These are phyloP conservation scores for Pseudovirgaria hyperparasitica DNA, from an alignment of 2,329 filamentous ascomycete species.

Conservation along the genomic window DNA sequence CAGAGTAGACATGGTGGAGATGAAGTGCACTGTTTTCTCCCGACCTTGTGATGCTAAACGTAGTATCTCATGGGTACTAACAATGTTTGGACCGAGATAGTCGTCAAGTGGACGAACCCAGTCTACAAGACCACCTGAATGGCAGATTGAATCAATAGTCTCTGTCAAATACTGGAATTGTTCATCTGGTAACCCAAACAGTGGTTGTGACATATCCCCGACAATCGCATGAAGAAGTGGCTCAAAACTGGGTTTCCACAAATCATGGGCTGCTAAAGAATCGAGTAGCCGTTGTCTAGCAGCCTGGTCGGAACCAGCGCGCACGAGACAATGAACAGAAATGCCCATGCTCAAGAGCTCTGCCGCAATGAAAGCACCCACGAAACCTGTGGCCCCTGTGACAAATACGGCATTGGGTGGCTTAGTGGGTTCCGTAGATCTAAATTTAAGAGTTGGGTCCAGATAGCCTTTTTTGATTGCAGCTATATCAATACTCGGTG, in stretches of 20 bases:
- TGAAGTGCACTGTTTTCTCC: slow-evolving; percentile 2
- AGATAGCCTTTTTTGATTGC: slow-evolving; percentile 4
- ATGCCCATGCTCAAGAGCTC: slow-evolving; percentile 3
- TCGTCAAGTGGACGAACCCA: slow-evolving; percentile 4
- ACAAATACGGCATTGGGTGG: slow-evolving; percentile 3
- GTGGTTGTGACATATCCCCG: slow-evolving; percentile 3
- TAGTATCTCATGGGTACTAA: slow-evolving; percentile 4
- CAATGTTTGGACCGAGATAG: slow-evolving; percentile 4
- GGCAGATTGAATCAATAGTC: slow-evolving; percentile 3
- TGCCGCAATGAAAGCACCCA: slow-evolving; percentile 5
- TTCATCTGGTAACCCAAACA: slow-evolving; percentile 1
- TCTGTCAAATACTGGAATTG: slow-evolving; percentile 2
- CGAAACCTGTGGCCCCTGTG: slow-evolving; percentile 5
- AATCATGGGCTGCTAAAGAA: background rate
- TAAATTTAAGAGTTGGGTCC: slow-evolving; percentile 3
- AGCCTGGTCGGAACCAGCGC: slow-evolving; percentile 1
- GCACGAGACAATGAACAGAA: slow-evolving; percentile 3
- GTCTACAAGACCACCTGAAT: slow-evolving; percentile 4
- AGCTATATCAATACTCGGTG: slow-evolving; percentile 1
- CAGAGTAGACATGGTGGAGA: slow-evolving; percentile 4
- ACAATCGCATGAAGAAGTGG: slow-evolving; percentile 2
- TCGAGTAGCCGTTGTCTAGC: slow-evolving; percentile 1
- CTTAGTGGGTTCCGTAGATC: background rate
- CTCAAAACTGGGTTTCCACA: slow-evolving; percentile 3
- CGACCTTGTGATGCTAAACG: slow-evolving; percentile 4